phyloP scores from a whole-genome alignment of 495 filamentous ascomycete genomes.

The Aspergillus sclerotiicarbonarius region DNA sequence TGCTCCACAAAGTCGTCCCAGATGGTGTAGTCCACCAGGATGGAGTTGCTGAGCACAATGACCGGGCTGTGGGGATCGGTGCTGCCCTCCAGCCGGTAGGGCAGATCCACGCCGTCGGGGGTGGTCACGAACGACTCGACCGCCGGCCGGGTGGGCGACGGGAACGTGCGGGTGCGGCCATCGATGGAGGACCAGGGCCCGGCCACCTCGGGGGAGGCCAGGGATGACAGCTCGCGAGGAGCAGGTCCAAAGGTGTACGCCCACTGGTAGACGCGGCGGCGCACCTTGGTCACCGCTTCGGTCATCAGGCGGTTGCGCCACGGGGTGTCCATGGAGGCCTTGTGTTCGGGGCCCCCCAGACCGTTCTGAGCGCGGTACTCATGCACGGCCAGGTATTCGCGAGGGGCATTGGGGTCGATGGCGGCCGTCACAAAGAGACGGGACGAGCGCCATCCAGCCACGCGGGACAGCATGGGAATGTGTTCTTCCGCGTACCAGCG shows the following conservation, averaged over 20 bases:
- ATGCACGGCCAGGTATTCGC: constrained; percentile 64
- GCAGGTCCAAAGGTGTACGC: constrained; percentile 77
- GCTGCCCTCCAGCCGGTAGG: constrained; percentile 73
- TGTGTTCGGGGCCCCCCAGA: constrained; percentile 59
- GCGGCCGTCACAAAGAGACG: constrained; percentile 60
- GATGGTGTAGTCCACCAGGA: constrained; percentile 69
- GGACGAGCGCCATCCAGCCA: constrained; percentile 74
- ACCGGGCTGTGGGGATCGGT: constrained; percentile 61
- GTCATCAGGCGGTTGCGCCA: constrained; percentile 54
- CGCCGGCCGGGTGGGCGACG: constrained; percentile 49
- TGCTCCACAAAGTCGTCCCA: constrained; percentile 68
- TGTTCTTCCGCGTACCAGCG: constrained; percentile 75
- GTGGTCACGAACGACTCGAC: constrained; percentile 67
- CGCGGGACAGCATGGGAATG: constrained; percentile 63
- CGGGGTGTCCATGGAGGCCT: constrained; percentile 57
- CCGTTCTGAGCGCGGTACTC: constrained; percentile 67
- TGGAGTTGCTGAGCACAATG: constrained; percentile 71
- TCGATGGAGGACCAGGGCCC: constrained; percentile 54
- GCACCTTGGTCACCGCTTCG: constrained; percentile 55
- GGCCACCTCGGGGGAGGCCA: constrained; percentile 34
- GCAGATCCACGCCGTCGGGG: constrained; percentile 61
- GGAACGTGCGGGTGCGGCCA: constrained; percentile 48
- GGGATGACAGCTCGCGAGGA: constrained; percentile 59
- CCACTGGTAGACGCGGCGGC: constrained; percentile 61
- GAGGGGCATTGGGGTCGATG: constrained; percentile 46